Evolutionary conservation across 1,139 yeast genomes (phyloP).

Genomic region (Saccharomyces hybrid): DNA sequence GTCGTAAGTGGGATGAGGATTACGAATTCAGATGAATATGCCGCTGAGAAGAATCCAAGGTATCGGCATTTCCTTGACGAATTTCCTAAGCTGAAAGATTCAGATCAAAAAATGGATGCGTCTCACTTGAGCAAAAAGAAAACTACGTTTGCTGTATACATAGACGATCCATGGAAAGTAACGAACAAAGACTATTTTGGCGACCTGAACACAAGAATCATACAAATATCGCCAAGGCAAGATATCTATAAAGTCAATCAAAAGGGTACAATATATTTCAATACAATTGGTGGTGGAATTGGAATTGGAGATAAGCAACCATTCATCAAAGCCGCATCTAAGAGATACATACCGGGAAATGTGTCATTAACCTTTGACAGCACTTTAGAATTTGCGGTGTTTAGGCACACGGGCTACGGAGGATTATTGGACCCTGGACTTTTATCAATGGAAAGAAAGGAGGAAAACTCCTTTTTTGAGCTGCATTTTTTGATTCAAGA

Average conservation of each 20-base stretch:
- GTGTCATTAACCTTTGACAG: conserved; percentile 74
- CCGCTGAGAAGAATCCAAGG: conserved; percentile 37
- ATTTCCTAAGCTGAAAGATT: conserved; percentile 44
- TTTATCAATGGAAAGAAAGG: conserved; percentile 15
- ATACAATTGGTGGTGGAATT: conserved; percentile 64
- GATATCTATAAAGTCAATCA: conserved; percentile 39
- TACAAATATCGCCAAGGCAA: conserved; percentile 61
- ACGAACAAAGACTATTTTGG: conserved; percentile 74
- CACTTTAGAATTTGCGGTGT: conserved; percentile 70
- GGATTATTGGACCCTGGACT: conserved; percentile 39
- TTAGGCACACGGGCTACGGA: conserved; percentile 60
- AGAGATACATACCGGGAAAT: conserved; percentile 49
- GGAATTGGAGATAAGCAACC: conserved; percentile 76
- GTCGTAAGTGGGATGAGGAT: conserved; percentile 59
- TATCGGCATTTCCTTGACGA: conserved; percentile 45
- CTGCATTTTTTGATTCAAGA: conserved; percentile 65
- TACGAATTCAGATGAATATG: conserved; percentile 34
- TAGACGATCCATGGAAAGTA: conserved; percentile 67
- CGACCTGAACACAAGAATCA: conserved; percentile 43
- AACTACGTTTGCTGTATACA: conserved; percentile 53
- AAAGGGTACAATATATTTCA: conserved; percentile 48
- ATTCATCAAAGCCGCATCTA: conserved; percentile 38
- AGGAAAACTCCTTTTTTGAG: conserved; percentile 41
- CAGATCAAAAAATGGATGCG: conserved; percentile 22
- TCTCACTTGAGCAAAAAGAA: conserved; percentile 31